phyloP scores from a whole-genome alignment of 441 rosid genomes.

The Gossypium trilobum region DNA sequence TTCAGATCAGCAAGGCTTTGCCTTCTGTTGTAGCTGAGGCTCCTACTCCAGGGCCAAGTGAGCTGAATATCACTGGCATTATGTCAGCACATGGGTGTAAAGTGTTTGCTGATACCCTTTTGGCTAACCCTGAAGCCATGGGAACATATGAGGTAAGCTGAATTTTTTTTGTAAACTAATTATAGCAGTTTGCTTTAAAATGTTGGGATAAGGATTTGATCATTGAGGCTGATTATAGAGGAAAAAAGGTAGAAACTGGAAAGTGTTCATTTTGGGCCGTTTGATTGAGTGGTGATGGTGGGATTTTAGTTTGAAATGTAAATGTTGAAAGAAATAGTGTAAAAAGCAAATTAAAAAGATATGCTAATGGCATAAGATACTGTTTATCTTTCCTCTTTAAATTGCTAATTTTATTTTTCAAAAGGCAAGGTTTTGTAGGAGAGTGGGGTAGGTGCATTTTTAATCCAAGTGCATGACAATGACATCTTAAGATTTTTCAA shows the following conservation, averaged over 20 bases:
- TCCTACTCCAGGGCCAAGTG: slow-evolving; percentile 68
- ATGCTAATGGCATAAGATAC: neutral
- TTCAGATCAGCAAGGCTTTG: slow-evolving; percentile 58
- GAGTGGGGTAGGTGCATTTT: neutral
- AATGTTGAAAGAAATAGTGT: neutral
- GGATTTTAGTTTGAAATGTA: neutral
- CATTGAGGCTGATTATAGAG: neutral
- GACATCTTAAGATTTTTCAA: neutral
- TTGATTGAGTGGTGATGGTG: neutral
- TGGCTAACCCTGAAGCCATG: slow-evolving; percentile 51
- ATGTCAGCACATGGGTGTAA: slow-evolving; percentile 92
- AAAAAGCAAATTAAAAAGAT: neutral
- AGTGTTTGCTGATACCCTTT: slow-evolving; percentile 70
- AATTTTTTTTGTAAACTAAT: neutral
- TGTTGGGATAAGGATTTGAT: neutral
- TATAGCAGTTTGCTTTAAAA: neutral
- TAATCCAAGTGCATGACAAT: neutral
- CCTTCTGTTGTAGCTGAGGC: slow-evolving; percentile 64
- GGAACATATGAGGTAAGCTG: slow-evolving; percentile 52
- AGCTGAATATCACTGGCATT: slow-evolving; percentile 53
- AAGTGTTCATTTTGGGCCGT: neutral
- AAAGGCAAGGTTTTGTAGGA: neutral
- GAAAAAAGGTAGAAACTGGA: neutral
- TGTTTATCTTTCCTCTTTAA: neutral
- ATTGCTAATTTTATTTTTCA: neutral